Conservation (phyloP, 805 yeast species). For the Candida tibetensis region DNA sequence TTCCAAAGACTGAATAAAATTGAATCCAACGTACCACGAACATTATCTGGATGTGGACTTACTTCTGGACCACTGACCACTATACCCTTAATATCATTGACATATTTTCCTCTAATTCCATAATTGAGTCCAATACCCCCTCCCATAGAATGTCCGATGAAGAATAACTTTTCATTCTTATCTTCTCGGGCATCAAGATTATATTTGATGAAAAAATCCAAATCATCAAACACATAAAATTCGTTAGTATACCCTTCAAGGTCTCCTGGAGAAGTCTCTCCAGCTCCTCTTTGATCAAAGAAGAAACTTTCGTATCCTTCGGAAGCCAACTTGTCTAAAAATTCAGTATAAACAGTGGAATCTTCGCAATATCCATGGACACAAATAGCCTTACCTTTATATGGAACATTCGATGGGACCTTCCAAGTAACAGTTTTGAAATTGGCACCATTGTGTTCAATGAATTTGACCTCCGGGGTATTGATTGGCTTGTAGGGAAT, state of each 20-base stretch:
- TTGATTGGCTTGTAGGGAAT: conserved; percentile 37
- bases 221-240: conserved; percentile 51
- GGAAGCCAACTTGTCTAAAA: conserved; percentile 50
- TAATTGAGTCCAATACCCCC: conserved; percentile 70
- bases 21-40: background rate
- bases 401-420: conserved; percentile 29
- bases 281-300: conserved; percentile 78
- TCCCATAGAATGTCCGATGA: conserved; percentile 80
- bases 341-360: conserved; percentile 45
- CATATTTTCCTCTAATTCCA: conserved; percentile 52
- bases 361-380: conserved; percentile 76
- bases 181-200: conserved; percentile 35
- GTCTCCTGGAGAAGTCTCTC: conserved; percentile 56
- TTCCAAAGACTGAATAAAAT: background rate
- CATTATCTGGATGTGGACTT: conserved; percentile 48
- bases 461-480: conserved; percentile 25
- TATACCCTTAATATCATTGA: conserved; percentile 45
- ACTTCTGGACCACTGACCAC: conserved; percentile 61
- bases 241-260: conserved; percentile 58
- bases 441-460: conserved; percentile 36
- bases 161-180: conserved; percentile 39
- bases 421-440: conserved; percentile 44
- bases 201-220: conserved; percentile 53
- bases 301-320: conserved; percentile 63
- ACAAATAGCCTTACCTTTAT: conserved; percentile 54